Percentiles rank a stretch among this genome's conserved stretches.
Evolutionary conservation across 202 grass and related monocot genomes (phyloP).

Genomic region (Zoysia matrella): DNA sequence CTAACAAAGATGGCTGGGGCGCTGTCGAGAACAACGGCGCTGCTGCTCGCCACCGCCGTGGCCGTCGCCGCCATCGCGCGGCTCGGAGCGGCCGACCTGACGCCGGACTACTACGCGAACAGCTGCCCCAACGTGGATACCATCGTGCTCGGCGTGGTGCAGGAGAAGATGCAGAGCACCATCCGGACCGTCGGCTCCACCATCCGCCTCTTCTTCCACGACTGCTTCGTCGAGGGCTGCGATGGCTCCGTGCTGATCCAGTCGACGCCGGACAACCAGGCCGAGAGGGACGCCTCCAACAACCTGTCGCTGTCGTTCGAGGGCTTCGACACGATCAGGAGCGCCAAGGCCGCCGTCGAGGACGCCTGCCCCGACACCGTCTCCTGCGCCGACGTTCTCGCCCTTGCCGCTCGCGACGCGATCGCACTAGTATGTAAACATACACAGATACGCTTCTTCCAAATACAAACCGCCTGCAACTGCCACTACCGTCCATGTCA

Average conservation of each 20-base stretch:
- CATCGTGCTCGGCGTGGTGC: conserved; percentile 66
- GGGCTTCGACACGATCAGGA: too few species aligned
- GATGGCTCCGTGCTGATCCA: conserved; percentile 80
- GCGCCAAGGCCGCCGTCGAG: too few species aligned
- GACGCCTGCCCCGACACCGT: too few species aligned
- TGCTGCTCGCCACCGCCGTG: not conserved
- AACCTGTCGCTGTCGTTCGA: too few species aligned
- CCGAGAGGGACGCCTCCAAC: too few species aligned
- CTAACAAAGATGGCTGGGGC: conserved; percentile 33
- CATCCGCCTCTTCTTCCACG: conserved; percentile 91
- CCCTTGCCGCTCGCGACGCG: conserved; percentile 73
- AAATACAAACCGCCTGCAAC: too few species aligned
- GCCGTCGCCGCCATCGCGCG: conserved; percentile 25
- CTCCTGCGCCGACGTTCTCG: not conserved
- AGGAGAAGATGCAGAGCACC: conserved; percentile 45
- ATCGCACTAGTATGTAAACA: conserved; percentile 53
- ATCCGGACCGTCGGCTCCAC: conserved; percentile 56
- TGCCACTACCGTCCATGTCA: not conserved
- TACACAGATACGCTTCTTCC: not conserved
- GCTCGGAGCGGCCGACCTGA: conserved; percentile 43
- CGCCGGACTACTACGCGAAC: conserved; percentile 57
- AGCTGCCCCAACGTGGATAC: conserved; percentile 72
- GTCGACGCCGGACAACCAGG: conserved; percentile 40
- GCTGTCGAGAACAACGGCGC: not conserved
- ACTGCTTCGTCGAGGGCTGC: conserved; percentile 92